Evolutionary conservation across 345 rosid species (phyloP), one percentile per base, ranked within the genome.

Genomic region (Boechera stricta): DNA sequence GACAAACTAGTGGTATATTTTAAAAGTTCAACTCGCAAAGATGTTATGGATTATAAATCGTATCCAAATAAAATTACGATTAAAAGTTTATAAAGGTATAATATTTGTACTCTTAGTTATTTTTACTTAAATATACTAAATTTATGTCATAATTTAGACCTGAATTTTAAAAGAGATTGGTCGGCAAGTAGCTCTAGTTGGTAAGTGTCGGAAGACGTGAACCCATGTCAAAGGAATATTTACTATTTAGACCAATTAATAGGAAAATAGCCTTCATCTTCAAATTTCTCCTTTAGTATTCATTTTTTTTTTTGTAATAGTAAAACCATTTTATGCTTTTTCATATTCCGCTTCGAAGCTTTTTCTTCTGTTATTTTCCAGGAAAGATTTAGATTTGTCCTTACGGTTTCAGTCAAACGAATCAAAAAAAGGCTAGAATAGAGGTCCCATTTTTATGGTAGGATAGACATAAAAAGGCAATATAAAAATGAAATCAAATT

Each of bases 381-480:
- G 7, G 13, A 53, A 38, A 3, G 10, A 31, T 56, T 49, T 69
- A 29, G 54, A 69, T 55, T 44, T 31, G 44, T 56, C 54, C 54
- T 42, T 56, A 16, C 42, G 21, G 21, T 55, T 39, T 70, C 53
- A 42, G 74, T 69, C 64, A 69, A 56, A 69, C 18, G 39, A 55
- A 18, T 28, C 13, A 29, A 42, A 51, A 54, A 48, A 24, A 24
- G 21, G 8, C 39, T 69, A 69, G 54, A 16, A 10, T n/a, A 29
- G 24, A 13, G 48, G 61, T 36, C 48, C 48, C 60, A 31, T 32
- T 67, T 13, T 33, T 9, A 4, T 63, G n/a, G 35, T 26, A 38
- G n/a, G 10, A 18, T 67, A 4, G 32, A 56, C 32, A 69, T 41
- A 54, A 69, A 53, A 7, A 68, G 28, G 28, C 18, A 67, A 18